Base-by-base conservation (phyloP, 768 basidiomycete genomes). In the Pulveroboletus sp. region DNA sequence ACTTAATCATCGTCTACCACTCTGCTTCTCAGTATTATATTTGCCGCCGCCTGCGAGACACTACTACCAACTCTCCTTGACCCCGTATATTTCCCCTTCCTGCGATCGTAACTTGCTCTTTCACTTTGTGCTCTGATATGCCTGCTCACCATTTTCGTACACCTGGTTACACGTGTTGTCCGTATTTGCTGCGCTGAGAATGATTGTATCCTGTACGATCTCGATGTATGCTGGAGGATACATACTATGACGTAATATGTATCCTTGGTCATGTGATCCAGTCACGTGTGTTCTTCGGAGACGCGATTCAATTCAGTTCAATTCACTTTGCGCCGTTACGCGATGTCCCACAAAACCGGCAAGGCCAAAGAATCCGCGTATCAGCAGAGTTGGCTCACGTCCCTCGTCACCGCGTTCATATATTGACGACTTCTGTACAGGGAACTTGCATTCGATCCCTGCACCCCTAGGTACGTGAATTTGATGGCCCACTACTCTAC, bases 401-500 rank as follows among this genome's bases (percentile, higher is more conserved):
- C 7, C 27, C 19, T 31, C 14, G 1, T 21, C 17, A 6, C 2
- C 37, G 12, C 11, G 19, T 10, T 27, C 23, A 12, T 43, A 13
- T 33, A 25, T 16, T 55, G 40, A 60, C 20, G 4, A n/a, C 17
- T 4, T 11, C 0, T 43, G 5, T 3, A 20, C 35, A 68, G 66
- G 68, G 40, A 46, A 21, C 12, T 49, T 56, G 46, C 36, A 49
- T 19, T 70, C 72, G 4, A 64, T 69, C 14, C 60, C 68, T 6
- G 69, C 68, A 2, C 72, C 73, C 31, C 55, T 69, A 58, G 71
- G 72, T 67, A 55, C 5, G 40, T 34, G 40, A 33, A 37, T 24
- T 23, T 7, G 20, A 11, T 16, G 16, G 10, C 32, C 14, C 20
- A 16, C 19, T n/a, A 16, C 11, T 43, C 20, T 2, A 23, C 27